Evolutionary conservation across 2,329 filamentous ascomycete genomes (phyloP).

Genomic region (Dothideomycetidae sp.): DNA sequence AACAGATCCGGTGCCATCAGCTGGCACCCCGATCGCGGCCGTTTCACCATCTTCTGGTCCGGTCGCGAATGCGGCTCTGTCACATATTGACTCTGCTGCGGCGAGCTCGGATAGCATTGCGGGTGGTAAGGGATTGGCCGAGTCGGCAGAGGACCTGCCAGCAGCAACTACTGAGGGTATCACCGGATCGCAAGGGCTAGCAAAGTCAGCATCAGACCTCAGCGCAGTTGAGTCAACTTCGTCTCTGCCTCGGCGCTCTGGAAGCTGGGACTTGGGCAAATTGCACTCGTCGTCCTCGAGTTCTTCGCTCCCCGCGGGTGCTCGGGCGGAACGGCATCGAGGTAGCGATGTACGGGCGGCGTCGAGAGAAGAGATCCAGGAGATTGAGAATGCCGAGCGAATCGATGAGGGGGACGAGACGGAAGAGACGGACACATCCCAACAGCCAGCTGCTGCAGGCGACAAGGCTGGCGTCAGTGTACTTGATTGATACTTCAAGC

Average conservation of each 20-base stretch:
- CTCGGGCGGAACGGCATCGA: constrained; percentile 13
- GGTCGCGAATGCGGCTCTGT: neutral
- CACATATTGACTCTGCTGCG: neutral
- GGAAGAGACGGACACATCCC: constrained; percentile 13
- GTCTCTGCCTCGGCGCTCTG: constrained; percentile 6
- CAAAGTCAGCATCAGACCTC: constrained; percentile 1
- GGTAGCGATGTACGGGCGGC: constrained; percentile 17
- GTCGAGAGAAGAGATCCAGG: constrained; percentile 20
- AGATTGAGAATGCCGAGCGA: constrained; percentile 18
- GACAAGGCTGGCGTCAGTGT: constrained; percentile 25
- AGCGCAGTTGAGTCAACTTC: neutral
- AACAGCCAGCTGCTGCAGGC: constrained; percentile 16
- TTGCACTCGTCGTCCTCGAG: constrained; percentile 10
- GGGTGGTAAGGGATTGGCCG: neutral
- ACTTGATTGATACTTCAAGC: constrained; percentile 19
- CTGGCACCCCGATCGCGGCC: neutral
- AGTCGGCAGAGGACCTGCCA: constrained; percentile 1
- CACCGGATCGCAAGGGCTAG: neutral
- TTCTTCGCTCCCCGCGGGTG: constrained; percentile 5
- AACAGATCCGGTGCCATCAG: neutral
- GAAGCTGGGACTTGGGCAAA: constrained; percentile 2
- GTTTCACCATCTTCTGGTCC: too few relatives aligned
- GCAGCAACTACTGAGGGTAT: neutral
- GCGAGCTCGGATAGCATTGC: neutral
- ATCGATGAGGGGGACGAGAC: constrained; percentile 16